Conservation (phyloP, 768 basidiomycete genomes). For the Naganishia onofrii region DNA sequence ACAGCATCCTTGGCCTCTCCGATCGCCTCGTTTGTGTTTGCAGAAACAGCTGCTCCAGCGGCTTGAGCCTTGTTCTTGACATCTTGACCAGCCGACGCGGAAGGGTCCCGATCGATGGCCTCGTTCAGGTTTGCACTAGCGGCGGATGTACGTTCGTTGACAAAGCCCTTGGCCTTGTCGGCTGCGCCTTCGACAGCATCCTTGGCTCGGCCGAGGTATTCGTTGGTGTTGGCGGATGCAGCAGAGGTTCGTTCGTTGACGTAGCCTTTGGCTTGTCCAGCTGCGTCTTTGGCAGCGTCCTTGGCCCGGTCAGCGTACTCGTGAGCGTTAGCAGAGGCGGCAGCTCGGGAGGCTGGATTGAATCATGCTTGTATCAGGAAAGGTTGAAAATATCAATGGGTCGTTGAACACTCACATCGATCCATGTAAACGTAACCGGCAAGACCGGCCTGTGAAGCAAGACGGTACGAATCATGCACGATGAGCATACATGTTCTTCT, state of each 20-base stretch:
- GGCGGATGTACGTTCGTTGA: constrained; percentile 28
- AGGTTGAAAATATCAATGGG: background rate
- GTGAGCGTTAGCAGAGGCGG: constrained; percentile 31
- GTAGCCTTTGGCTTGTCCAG: constrained; percentile 15
- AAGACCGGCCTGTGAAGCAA: constrained; percentile 47
- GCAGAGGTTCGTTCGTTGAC: constrained; percentile 23
- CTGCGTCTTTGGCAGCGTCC: constrained; percentile 23
- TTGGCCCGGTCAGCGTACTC: constrained; percentile 28
- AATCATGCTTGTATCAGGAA: background rate
- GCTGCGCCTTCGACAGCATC: constrained; percentile 56
- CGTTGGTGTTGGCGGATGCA: constrained; percentile 25
- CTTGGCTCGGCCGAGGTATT: constrained; percentile 27
- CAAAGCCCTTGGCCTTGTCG: constrained; percentile 60
- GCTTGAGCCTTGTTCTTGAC: constrained; percentile 27
- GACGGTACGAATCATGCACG: background rate
- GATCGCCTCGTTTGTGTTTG: constrained; percentile 25
- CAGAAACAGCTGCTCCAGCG: constrained; percentile 26
- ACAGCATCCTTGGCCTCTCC: constrained; percentile 31
- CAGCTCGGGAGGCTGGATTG: constrained; percentile 42
- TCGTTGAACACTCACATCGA: constrained; percentile 3
- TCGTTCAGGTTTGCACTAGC: constrained; percentile 31
- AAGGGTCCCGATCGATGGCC: constrained; percentile 26
- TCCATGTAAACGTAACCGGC: constrained; percentile 57
- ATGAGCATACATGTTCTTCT: background rate
- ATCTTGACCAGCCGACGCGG: constrained; percentile 12